Conservation (phyloP, 2,329 filamentous ascomycete genomes). For the Aureobasidium sp. region DNA sequence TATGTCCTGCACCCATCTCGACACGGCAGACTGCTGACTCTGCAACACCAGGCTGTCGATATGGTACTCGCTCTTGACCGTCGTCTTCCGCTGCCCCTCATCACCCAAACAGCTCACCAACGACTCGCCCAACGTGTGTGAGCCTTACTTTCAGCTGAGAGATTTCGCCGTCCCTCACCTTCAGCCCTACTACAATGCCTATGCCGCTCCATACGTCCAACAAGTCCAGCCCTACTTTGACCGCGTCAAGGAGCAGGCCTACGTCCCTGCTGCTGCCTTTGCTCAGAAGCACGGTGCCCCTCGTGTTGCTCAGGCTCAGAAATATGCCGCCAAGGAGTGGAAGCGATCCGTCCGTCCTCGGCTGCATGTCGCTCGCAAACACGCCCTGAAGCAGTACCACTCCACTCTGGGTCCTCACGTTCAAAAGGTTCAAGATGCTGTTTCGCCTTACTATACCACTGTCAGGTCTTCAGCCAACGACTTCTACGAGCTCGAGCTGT, state of each 20-base stretch:
- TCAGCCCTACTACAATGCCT: slow-evolving; percentile 76
- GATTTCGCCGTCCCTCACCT: slow-evolving; percentile 66
- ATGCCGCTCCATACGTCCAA: slow-evolving; percentile 77
- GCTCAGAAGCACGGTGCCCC: slow-evolving; percentile 68
- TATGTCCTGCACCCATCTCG: neutral
- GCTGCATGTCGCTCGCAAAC: slow-evolving; percentile 56
- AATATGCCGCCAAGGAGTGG: slow-evolving; percentile 68
- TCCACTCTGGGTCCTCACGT: slow-evolving; percentile 67
- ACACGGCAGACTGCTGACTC: neutral
- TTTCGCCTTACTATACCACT: slow-evolving; percentile 67
- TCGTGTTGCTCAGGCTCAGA: slow-evolving; percentile 58
- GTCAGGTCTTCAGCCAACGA: slow-evolving; percentile 57
- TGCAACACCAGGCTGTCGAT: slow-evolving; percentile 57
- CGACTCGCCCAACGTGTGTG: slow-evolving; percentile 70
- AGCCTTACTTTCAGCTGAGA: slow-evolving; percentile 64
- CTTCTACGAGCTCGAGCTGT: slow-evolving; percentile 63
- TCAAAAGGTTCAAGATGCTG: slow-evolving; percentile 48
- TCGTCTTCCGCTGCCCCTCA: slow-evolving; percentile 75
- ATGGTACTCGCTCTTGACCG: slow-evolving; percentile 79
- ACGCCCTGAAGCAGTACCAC: slow-evolving; percentile 61
- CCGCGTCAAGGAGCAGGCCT: slow-evolving; percentile 51
- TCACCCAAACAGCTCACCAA: slow-evolving; percentile 60
- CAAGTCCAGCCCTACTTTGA: slow-evolving; percentile 65
- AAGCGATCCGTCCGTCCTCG: slow-evolving; percentile 69
- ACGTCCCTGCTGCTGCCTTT: slow-evolving; percentile 61